Conservation (phyloP, 176 grass and related monocot species). For the Dactylis glomerata region DNA sequence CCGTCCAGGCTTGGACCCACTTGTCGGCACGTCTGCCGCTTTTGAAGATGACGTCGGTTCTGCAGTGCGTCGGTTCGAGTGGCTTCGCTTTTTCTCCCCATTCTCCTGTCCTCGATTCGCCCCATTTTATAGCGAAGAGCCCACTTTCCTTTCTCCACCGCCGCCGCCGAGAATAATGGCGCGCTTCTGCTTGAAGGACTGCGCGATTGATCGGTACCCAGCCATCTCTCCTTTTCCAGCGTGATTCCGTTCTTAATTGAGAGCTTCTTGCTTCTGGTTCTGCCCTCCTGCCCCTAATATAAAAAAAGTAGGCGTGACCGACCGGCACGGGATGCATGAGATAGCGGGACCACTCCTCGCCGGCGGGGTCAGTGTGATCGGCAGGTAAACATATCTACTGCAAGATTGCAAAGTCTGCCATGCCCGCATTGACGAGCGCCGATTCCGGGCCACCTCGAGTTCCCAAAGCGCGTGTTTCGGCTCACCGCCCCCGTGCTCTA, state of each 20-base stretch:
- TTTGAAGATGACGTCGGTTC: too few relatives aligned
- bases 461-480: neutral
- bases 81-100: too few relatives aligned
- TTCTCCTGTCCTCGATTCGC: too few relatives aligned
- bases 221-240: neutral
- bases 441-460: neutral
- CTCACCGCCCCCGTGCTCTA: neutral
- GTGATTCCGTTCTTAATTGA: neutral
- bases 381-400: neutral
- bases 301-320: neutral
- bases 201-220: neutral
- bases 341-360: neutral
- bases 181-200: neutral
- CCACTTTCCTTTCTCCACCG: too few relatives aligned
- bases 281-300: too few relatives aligned
- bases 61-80: too few relatives aligned
- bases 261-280: too few relatives aligned
- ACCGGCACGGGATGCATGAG: neutral
- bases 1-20: too few relatives aligned
- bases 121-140: too few relatives aligned
- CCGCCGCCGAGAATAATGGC: neutral
- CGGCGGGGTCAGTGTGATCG: neutral
- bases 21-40: too few relatives aligned
- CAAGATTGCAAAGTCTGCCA: neutral
- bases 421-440: neutral